Evolutionary conservation across 2,329 filamentous ascomycete species (phyloP), one percentile per base, ranked within the genome.

Genomic region (Mycosphaerella sp.): DNA sequence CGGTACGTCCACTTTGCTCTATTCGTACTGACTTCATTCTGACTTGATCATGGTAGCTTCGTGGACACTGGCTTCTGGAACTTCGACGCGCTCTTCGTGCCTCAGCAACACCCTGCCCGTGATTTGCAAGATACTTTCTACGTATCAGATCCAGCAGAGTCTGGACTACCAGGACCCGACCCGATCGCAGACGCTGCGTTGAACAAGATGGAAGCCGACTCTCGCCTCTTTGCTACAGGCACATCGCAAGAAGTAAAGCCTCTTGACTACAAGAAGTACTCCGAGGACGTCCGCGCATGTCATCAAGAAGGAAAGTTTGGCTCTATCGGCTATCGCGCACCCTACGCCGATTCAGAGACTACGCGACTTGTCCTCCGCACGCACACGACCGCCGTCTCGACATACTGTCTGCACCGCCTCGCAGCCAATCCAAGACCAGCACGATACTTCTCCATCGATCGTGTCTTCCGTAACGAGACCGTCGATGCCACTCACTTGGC

Each of bases 21-120:
- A 2, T 12, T 10, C 18, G 75, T 71, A 68, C 94, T 84, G 16
- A 12, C 10, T 16, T 39, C 13, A 27, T 30, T 21, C 58, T 60
- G 30, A 59, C 44, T 28, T 2, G 5, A 5, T 16, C 6, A n/a
- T 25, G 21, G 4, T 47, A 78, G 76, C 69, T 96, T 85, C 68
- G 90, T 97, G 57, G 93, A 98, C 74, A 91, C 90, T 10, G 90
- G 91, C 41, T 96, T 97, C 83, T 98, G 93, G 89, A 97, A 97
- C 73, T 97, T 97, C 71, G 91, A 97, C 67, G 84, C 90, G 18
- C 87, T 98, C 57, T 96, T 91, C 71, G 91, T 97, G 47, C 91
- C 91, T 27, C 93, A 95, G 73, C 93, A 98, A 78, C 93, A 98
- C 71, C 93, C 93, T 45, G 93, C 93, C 53, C 88, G 93, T 68